phyloP scores from a whole-genome alignment of 192 early-diverging fungal genomes.

The Entomortierella lignicola region DNA sequence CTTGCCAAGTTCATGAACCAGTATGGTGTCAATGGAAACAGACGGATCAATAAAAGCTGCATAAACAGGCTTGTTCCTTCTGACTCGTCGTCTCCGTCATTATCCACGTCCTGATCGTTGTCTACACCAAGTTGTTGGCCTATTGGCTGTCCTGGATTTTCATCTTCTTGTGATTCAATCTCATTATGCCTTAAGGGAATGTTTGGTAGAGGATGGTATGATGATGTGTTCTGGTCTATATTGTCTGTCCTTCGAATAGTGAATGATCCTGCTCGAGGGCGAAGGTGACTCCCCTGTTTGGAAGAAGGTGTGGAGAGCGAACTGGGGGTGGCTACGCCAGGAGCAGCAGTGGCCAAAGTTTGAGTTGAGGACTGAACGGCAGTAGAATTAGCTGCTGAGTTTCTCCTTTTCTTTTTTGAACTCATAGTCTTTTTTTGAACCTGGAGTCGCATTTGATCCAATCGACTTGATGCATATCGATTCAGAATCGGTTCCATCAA shows the following conservation, averaged over 20 bases:
- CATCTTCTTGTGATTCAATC: conserved; percentile 27
- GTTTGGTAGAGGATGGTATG: neutral
- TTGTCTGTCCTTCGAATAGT: conserved; percentile 14
- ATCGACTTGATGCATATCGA: conserved; percentile 42
- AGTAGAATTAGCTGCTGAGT: neutral
- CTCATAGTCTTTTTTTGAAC: conserved; percentile 48
- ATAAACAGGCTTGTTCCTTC: conserved; percentile 57
- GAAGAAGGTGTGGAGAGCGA: neutral
- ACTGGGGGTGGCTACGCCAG: neutral
- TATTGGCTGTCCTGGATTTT: neutral
- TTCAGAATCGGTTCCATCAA: conserved; percentile 52
- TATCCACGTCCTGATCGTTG: conserved; percentile 1
- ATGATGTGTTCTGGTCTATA: neutral
- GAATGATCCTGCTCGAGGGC: conserved; percentile 38
- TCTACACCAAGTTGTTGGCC: neutral
- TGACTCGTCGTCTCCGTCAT: conserved; percentile 31
- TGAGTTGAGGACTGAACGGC: conserved; percentile 15
- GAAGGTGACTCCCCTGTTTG: conserved; percentile 11
- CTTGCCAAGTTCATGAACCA: conserved; percentile 68
- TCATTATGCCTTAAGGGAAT: neutral
- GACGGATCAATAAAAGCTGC: conserved; percentile 61
- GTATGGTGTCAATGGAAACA: conserved; percentile 67
- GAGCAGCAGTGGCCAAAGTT: neutral
- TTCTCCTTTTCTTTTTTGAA: conserved; percentile 5
- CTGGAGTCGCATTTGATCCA: conserved; percentile 48